Evolutionary conservation across 2,329 filamentous ascomycete genomes (phyloP).

Genomic region (Dendryphion nanum): DNA sequence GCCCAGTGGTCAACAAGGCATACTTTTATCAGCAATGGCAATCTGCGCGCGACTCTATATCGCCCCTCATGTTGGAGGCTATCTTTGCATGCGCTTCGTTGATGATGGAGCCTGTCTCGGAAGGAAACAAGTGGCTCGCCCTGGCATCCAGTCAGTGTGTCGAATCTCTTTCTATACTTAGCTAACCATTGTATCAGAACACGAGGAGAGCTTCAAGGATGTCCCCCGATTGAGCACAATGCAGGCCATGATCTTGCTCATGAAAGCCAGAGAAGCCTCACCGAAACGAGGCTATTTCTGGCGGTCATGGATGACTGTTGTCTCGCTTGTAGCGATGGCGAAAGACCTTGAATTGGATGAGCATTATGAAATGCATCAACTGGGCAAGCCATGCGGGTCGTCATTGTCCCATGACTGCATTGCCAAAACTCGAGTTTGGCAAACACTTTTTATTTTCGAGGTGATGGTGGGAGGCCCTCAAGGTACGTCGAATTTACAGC

Average conservation of each 20-base stretch:
- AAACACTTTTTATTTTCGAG: constrained; percentile 80
- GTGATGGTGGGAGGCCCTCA: constrained; percentile 92
- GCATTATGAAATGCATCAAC: constrained; percentile 75
- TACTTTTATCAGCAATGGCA: constrained; percentile 90
- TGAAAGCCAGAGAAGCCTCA: constrained; percentile 89
- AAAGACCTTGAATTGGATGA: constrained; percentile 89
- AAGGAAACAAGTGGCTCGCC: constrained; percentile 90
- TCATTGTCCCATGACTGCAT: constrained; percentile 68
- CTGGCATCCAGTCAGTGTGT: constrained; percentile 71
- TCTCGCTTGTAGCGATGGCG: constrained; percentile 88
- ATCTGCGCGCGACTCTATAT: constrained; percentile 76
- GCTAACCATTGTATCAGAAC: constrained; percentile 56
- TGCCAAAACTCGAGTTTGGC: constrained; percentile 85
- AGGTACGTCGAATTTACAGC: constrained; percentile 54
- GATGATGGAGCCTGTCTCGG: constrained; percentile 76
- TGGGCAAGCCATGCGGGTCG: constrained; percentile 68
- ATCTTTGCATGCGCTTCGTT: constrained; percentile 87
- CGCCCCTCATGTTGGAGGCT: constrained; percentile 83
- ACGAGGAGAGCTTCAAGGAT: constrained; percentile 92
- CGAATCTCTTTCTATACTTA: background rate
- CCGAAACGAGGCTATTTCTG: constrained; percentile 95
- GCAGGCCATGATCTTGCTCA: constrained; percentile 79
- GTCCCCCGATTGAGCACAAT: constrained; percentile 86
- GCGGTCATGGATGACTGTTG: constrained; percentile 93
- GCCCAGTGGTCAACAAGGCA: constrained; percentile 80